These are phyloP conservation scores for Wickerhamomyces mucosus DNA, from an alignment of 805 yeast species.

Conservation along the genomic window DNA sequence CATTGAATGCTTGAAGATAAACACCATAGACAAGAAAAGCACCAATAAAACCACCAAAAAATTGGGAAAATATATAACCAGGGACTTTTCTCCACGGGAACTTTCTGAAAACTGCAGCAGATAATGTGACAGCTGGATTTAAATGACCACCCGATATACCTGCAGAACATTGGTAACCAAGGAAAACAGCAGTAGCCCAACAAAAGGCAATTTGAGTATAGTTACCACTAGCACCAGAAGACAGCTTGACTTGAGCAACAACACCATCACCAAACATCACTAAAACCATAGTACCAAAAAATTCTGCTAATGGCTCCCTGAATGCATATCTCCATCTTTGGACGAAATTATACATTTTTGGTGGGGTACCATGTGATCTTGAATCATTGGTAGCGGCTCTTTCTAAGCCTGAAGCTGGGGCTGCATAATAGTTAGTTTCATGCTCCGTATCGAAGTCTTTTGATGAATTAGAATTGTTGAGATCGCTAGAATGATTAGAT, in stretches of 20 bases:
- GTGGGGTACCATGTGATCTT: background rate
- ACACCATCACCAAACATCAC: conserved; percentile 40
- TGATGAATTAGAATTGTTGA: no score
- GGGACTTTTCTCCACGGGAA: conserved; percentile 41
- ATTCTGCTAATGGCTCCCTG: conserved; percentile 43
- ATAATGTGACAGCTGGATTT: conserved; percentile 43
- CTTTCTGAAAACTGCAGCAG: conserved; percentile 38
- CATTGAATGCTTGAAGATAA: conserved; percentile 30
- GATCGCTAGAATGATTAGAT: no score
- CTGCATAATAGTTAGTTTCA: conserved; percentile 10
- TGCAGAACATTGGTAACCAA: conserved; percentile 41
- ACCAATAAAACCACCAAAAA: conserved; percentile 40
- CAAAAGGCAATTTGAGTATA: conserved; percentile 33
- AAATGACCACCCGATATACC: conserved; percentile 53
- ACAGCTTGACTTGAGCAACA: conserved; percentile 33
- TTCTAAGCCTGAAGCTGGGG: conserved; percentile 21
- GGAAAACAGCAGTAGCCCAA: conserved; percentile 48
- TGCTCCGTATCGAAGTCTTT: conserved; percentile 1
- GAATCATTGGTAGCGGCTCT: conserved; percentile 14
- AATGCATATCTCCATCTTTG: conserved; percentile 20
- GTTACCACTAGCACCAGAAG: conserved; percentile 29
- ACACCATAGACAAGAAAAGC: conserved; percentile 36
- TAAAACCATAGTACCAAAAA: conserved; percentile 38
- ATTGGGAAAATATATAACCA: conserved; percentile 36
- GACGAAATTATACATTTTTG: conserved; percentile 11